Percentiles rank a stretch among this genome's conserved stretches.
Evolutionary conservation across 306 rosid species (phyloP).

Genomic region (Hippophae gyantsensis): DNA sequence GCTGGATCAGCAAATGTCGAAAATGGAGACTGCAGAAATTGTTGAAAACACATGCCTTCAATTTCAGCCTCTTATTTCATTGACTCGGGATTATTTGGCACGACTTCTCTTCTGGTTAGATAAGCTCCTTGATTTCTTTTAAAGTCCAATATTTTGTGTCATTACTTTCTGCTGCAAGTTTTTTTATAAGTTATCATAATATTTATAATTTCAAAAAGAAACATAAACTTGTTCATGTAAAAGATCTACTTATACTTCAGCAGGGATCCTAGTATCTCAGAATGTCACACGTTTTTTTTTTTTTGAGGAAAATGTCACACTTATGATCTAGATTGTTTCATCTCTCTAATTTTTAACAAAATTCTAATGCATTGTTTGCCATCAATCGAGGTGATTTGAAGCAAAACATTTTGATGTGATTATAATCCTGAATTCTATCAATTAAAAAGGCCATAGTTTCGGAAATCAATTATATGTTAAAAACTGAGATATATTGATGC

Average conservation of each 20-base stretch:
- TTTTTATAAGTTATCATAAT: not conserved
- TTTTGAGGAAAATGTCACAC: no score
- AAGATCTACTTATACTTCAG: no score
- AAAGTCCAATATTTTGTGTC: not conserved
- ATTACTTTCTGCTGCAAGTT: not conserved
- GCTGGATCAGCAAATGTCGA: slow-evolving; percentile 40
- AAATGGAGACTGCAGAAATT: slow-evolving; percentile 68
- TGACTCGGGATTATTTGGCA: slow-evolving; percentile 79
- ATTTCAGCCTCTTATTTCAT: slow-evolving; percentile 66
- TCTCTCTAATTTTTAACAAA: not conserved
- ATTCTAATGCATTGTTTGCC: not conserved
- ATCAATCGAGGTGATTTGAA: no score
- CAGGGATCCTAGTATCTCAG: no score
- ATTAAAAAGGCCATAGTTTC: not conserved
- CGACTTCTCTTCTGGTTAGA: slow-evolving; percentile 92
- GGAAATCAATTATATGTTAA: not conserved
- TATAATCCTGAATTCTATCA: no score
- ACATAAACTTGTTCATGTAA: no score
- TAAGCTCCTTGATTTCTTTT: slow-evolving; percentile 6
- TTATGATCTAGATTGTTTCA: not conserved
- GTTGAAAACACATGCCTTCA: slow-evolving; percentile 75
- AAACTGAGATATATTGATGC: not conserved
- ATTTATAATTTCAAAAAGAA: no score
- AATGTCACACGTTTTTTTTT: no score
- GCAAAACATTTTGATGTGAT: no score